Evolutionary conservation across 2,329 filamentous ascomycete genomes (phyloP).

Genomic region (Alternaria sp.): DNA sequence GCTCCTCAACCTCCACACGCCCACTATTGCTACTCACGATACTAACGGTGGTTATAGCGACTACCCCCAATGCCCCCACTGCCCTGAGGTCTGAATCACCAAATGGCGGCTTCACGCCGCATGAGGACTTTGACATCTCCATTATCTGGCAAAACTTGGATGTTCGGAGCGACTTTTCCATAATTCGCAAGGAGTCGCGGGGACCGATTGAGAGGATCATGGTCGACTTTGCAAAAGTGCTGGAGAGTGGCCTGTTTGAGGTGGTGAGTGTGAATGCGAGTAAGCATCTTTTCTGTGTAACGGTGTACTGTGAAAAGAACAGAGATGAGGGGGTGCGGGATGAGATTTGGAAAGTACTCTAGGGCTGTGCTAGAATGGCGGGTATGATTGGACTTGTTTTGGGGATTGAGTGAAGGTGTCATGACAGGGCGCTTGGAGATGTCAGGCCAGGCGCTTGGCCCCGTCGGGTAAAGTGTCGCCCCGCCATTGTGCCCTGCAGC

Average conservation of each 20-base stretch:
- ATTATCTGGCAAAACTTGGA: slow-evolving; percentile 13
- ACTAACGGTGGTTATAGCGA: neutral
- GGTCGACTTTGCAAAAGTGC: slow-evolving; percentile 10
- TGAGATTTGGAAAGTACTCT: neutral
- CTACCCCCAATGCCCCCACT: neutral
- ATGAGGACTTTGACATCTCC: slow-evolving; percentile 7
- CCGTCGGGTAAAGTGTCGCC: neutral
- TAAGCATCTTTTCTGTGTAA: slow-evolving; percentile 15
- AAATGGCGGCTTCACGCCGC: slow-evolving; percentile 1
- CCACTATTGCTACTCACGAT: neutral
- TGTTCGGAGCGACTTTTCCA: slow-evolving; percentile 5
- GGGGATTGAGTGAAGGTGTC: neutral
- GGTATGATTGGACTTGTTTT: too few relatives aligned
- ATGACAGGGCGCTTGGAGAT: neutral
- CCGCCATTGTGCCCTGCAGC: slow-evolving; percentile 2
- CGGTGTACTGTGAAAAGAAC: slow-evolving; percentile 7
- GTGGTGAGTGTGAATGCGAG: slow-evolving; percentile 13
- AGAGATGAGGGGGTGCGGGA: neutral
- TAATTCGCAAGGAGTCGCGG: slow-evolving; percentile 6
- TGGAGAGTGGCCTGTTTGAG: slow-evolving; percentile 11
- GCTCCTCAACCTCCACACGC: neutral
- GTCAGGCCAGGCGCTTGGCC: neutral
- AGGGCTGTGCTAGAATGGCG: too few relatives aligned
- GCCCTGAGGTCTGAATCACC: neutral
- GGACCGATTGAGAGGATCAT: slow-evolving; percentile 14